phyloP scores from a whole-genome alignment of 441 rosid species.

The Macaranga tanarius region DNA sequence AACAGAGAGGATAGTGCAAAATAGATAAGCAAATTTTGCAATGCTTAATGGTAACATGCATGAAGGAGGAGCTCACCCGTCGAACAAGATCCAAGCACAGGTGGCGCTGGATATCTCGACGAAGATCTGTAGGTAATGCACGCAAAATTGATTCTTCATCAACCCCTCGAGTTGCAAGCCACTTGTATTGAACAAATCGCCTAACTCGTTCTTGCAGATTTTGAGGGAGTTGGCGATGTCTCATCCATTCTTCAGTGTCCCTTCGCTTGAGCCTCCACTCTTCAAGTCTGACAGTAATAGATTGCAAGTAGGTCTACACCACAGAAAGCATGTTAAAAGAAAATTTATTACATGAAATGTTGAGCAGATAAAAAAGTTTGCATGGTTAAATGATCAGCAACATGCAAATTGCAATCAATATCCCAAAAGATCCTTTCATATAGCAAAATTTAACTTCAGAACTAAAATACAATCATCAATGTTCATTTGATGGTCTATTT shows the following conservation, averaged over 20 bases:
- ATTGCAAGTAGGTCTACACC: conserved; percentile 80
- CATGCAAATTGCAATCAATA: too few species aligned
- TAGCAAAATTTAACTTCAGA: not conserved
- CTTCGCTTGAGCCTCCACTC: conserved; percentile 90
- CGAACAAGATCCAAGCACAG: conserved; percentile 93
- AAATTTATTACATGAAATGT: not conserved
- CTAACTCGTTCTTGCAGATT: conserved; percentile 62
- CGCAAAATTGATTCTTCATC: conserved; percentile 78
- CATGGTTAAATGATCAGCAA: not conserved
- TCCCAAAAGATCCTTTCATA: too few species aligned
- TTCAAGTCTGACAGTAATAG: conserved; percentile 90
- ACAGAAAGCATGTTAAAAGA: conserved; percentile 2
- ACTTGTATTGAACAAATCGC: conserved; percentile 75
- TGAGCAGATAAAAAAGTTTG: not conserved
- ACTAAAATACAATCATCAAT: not conserved
- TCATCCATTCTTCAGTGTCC: conserved; percentile 98
- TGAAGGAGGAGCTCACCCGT: conserved; percentile 47
- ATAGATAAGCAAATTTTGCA: not conserved
- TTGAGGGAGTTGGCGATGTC: conserved; percentile 78
- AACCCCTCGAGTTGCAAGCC: conserved; percentile 90
- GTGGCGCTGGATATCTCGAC: conserved; percentile 84
- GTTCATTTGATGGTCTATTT: not conserved
- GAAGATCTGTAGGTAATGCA: conserved; percentile 71
- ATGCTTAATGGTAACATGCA: not conserved
- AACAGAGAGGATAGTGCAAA: not conserved